Base-by-base conservation (phyloP, 352 stramenopile genomes). In the Globisporangium acanthophoron region DNA sequence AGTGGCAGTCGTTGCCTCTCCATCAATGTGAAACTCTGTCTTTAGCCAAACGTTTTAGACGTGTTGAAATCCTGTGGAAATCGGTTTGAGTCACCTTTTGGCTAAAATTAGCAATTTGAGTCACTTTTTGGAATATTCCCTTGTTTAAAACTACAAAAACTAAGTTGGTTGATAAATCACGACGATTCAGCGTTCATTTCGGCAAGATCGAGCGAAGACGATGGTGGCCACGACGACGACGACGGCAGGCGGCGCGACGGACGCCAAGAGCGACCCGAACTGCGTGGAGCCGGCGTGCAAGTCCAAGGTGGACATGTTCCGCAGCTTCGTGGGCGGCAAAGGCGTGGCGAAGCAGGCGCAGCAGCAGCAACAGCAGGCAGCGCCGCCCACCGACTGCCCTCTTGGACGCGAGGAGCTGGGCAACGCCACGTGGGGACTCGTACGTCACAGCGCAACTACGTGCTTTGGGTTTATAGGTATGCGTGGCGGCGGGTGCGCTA, bases 221-320 rank as follows among this genome's bases (percentile, higher is more conserved):
- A 51, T 33, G 24, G 18, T 47, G 15, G 41, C 50, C n/a, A 61
- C 21, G 39, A 56, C 29, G 59, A 52, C 54, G 18, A 50, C 45
- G 37, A 51, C 35, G 4, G 13, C 35, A 13, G 58, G 35, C n/a
- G n/a, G 3, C 6, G 76, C 82, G 67, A 62, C 61, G 50, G 69
- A 69, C 40, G 64, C 62, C 16, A 79, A 77, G 69, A 87, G 61
- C 62, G 84, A 93, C 53, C 81, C 84, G 58, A 91, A 94, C 66
- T 95, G 86, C 74, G 84, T 76, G 47, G 84, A 95, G 64, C 86
- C 86, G 29, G 84, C 74, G 56, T 95, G 86, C 69, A 80, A 84
- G 57, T 87, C 83, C 71, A 95, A 94, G 70, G 85, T 91, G 63
- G 74, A 84, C 61, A 76, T 95, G 61, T 94, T 95, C 71, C 80